A percentile compares a stretch with the other conserved stretches of the same genome.
These are phyloP conservation scores for Polygonum maritimum DNA, from an alignment of 148 eudicot genomes.

Conservation along the genomic window DNA sequence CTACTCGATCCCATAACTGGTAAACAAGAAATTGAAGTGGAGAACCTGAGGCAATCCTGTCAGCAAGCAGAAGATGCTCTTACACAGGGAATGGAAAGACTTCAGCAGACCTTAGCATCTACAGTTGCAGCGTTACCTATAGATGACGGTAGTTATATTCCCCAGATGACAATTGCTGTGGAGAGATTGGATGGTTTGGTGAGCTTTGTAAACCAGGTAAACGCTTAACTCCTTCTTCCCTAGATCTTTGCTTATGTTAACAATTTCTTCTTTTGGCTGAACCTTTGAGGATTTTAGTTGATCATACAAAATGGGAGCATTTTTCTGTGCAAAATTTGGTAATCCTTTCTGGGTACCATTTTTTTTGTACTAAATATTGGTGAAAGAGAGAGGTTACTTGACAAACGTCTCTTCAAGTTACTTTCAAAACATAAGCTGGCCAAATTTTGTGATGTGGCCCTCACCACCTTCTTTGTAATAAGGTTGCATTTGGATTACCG, in stretches of 20 bases:
- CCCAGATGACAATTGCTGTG: slow-evolving; percentile 54
- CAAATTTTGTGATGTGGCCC: too few species aligned
- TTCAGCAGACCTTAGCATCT: slow-evolving; percentile 55
- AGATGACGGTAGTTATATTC: slow-evolving; percentile 52
- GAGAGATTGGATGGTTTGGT: slow-evolving; percentile 71
- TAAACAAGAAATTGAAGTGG: slow-evolving; percentile 37
- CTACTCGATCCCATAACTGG: slow-evolving; percentile 63
- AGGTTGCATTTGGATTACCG: too few species aligned
- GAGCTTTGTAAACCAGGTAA: slow-evolving; percentile 88
- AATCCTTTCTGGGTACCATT: background rate
- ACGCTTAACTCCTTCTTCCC: too few species aligned
- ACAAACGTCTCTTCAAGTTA: too few species aligned
- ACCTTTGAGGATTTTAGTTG: too few species aligned
- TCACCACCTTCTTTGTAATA: too few species aligned
- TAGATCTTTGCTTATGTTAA: too few species aligned
- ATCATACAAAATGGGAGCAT: too few species aligned
- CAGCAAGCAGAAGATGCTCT: slow-evolving; percentile 97
- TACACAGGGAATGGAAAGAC: slow-evolving; percentile 86
- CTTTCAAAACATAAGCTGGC: too few species aligned
- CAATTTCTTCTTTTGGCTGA: too few species aligned
- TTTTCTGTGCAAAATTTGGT: background rate
- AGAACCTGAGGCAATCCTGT: slow-evolving; percentile 58
- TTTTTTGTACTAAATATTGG: background rate
- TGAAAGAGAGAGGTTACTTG: too few species aligned
- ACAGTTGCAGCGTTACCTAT: slow-evolving; percentile 49